Base-by-base conservation (phyloP, 2,329 filamentous ascomycete species). In the Aspergillus pseudoterreus region DNA sequence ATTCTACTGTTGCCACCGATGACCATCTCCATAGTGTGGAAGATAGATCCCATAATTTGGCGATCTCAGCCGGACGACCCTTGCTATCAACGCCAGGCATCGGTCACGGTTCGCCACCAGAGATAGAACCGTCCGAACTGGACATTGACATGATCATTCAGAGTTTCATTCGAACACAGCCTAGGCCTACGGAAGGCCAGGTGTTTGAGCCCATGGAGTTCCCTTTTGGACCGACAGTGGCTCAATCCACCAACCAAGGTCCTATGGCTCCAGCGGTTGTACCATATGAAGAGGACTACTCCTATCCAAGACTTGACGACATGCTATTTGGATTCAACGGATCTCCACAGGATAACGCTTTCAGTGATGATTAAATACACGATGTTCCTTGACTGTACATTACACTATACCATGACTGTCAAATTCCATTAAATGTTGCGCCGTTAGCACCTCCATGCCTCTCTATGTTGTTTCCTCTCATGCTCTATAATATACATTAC, bases 91-190 rank as follows among this genome's bases (percentile, higher is more conserved):
- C 12, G 10, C n/a, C 17, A 10, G 30, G 15, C 19, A 8, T 44
- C 5, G 17, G 30, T 6, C 32, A 15, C 12, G 14, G 2, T n/a
- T 32, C 47, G 2, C 49, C 57, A 5, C 53, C 60, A 6, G 61
- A 63, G 1, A 52, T 55, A 17, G 60, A 66, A 17, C 56, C 49
- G 12, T 66, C 71, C 1, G 68, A 66, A 17, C 57, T 75, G n/a
- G 71, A 74, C 43, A 70, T 74, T 19, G 70, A 74, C 45, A 68
- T 70, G 36, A 73, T 75, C 32, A 74, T 74, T 14, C 70, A 71
- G 53, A 74, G 71, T 53, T 74, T 74, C 45, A 69, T 71, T 32
- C 64, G 68, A 60, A 22, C 5, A 8, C 39, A 6, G 39, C 15
- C 10, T 10, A 15, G 33, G 21, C 27, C 36, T 10, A 19, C n/a